Percentiles rank a stretch among this genome's conserved stretches.
These are phyloP conservation scores for Blastobotrys malaysiensis DNA, from an alignment of 1,139 yeast genomes.

Conservation along the genomic window DNA sequence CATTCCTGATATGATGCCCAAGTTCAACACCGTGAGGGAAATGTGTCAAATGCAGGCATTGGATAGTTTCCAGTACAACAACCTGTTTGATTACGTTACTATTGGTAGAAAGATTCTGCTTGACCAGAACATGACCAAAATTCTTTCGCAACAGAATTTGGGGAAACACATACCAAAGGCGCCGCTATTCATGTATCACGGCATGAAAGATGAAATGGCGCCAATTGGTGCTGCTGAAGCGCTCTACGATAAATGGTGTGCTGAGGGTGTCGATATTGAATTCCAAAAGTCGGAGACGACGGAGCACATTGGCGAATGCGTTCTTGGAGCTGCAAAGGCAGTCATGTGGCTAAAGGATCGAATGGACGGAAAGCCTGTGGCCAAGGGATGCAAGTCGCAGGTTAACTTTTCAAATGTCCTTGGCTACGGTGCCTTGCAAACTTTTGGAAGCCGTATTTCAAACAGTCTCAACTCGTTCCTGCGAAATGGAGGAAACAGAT, in stretches of 20 bases:
- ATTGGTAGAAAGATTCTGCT: neutral
- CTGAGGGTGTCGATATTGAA: slow-evolving; percentile 25
- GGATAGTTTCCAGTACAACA: neutral
- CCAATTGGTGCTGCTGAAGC: slow-evolving; percentile 20
- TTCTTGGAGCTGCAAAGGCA: slow-evolving; percentile 8
- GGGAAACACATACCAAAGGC: slow-evolving; percentile 22
- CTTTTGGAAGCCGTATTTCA: slow-evolving; percentile 5
- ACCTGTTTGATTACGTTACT: neutral
- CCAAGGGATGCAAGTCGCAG: slow-evolving; percentile 4
- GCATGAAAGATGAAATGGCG: slow-evolving; percentile 27
- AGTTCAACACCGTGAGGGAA: slow-evolving; percentile 13
- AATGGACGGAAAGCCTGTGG: slow-evolving; percentile 10
- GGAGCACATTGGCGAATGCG: slow-evolving; percentile 8
- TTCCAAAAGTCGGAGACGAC: slow-evolving; percentile 17
- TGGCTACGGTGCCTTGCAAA: slow-evolving; percentile 4
- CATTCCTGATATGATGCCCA: slow-evolving; percentile 3
- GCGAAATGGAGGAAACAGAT: neutral
- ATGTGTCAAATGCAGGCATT: slow-evolving; percentile 9
- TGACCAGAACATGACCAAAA: neutral
- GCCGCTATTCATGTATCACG: slow-evolving; percentile 29
- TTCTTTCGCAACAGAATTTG: slow-evolving; percentile 14
- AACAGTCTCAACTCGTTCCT: slow-evolving; percentile 1
- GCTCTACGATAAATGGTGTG: slow-evolving; percentile 24
- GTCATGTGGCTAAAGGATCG: slow-evolving; percentile 10
- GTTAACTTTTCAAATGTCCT: neutral